A percentile compares a stretch with the other conserved stretches of the same genome.
Evolutionary conservation across 2,329 filamentous ascomycete genomes (phyloP).

Genomic region (Didymella segeticola): DNA sequence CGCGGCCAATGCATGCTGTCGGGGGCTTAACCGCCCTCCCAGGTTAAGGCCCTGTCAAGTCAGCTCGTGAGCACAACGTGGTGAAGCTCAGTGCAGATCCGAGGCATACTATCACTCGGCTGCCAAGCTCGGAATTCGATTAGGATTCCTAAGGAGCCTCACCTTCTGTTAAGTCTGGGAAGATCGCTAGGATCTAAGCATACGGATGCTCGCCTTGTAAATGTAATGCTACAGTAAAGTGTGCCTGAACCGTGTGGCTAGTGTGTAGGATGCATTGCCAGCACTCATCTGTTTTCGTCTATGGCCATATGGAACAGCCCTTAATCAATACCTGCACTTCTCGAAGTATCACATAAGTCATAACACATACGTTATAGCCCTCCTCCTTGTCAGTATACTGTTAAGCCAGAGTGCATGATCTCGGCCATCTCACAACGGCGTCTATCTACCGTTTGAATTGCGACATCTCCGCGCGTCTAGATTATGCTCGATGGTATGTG

Average conservation of each 20-base stretch:
- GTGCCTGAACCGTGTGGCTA: slow-evolving; percentile 3
- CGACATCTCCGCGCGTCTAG: slow-evolving; percentile 16
- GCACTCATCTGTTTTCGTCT: neutral
- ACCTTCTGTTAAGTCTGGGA: neutral
- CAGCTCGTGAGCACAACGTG: slow-evolving; percentile 16
- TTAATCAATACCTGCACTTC: slow-evolving; percentile 3
- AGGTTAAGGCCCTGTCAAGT: neutral
- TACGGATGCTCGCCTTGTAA: neutral
- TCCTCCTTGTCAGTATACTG: slow-evolving; percentile 19
- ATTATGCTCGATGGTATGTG: slow-evolving; percentile 10
- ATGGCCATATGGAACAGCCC: neutral
- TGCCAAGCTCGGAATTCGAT: neutral
- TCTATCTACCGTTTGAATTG: slow-evolving; percentile 17
- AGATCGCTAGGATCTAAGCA: neutral
- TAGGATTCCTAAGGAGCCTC: neutral
- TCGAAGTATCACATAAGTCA: slow-evolving; percentile 8
- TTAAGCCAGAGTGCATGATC: slow-evolving; percentile 27
- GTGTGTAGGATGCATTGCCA: slow-evolving; percentile 9
- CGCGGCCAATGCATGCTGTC: slow-evolving; percentile 10
- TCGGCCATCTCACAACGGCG: slow-evolving; percentile 20
- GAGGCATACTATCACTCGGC: neutral
- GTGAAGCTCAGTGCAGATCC: slow-evolving; percentile 14
- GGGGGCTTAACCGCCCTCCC: slow-evolving; percentile 3
- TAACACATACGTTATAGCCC: slow-evolving; percentile 10
- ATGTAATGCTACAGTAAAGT: neutral